A percentile compares a stretch with the other conserved stretches of the same genome.
Conservation (phyloP, 306 rosid species). For the Parietaria judaica region DNA sequence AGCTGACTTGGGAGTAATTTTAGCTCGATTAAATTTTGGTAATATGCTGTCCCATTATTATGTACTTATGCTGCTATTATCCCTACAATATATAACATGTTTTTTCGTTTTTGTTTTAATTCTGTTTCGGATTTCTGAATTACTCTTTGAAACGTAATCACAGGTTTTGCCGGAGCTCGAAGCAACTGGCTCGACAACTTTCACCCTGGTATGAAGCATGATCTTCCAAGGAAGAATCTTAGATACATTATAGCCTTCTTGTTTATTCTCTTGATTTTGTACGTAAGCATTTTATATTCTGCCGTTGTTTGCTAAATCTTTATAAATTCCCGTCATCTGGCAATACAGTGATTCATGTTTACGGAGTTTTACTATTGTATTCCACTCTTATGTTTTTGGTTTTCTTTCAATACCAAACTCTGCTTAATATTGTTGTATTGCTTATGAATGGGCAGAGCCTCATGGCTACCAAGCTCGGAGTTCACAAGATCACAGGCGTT, state of each 20-base stretch:
- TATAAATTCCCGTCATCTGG: neutral
- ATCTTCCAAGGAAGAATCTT: neutral
- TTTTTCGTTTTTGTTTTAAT: neutral
- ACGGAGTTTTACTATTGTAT: neutral
- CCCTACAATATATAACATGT: neutral
- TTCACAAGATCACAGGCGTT: slow-evolving; percentile 83
- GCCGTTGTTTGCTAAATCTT: neutral
- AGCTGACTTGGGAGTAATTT: no score
- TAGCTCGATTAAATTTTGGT: no score
- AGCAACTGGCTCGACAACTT: slow-evolving; percentile 33
- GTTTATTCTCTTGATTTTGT: neutral
- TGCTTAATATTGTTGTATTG: slow-evolving; percentile 1
- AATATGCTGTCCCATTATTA: no score
- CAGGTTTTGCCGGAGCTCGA: slow-evolving; percentile 34
- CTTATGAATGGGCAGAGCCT: slow-evolving; percentile 56
- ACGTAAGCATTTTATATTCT: no score
- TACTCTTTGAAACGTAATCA: slow-evolving; percentile 5
- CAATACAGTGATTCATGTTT: neutral
- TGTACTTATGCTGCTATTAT: no score
- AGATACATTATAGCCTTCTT: neutral
- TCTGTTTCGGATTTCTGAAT: slow-evolving; percentile 7
- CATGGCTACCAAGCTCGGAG: slow-evolving; percentile 85
- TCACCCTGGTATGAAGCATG: slow-evolving; percentile 47
- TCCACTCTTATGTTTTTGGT: neutral
- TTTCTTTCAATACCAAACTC: neutral